Base-by-base conservation (phyloP, 129 eudicot species). In the Dittrichia graveolens region DNA sequence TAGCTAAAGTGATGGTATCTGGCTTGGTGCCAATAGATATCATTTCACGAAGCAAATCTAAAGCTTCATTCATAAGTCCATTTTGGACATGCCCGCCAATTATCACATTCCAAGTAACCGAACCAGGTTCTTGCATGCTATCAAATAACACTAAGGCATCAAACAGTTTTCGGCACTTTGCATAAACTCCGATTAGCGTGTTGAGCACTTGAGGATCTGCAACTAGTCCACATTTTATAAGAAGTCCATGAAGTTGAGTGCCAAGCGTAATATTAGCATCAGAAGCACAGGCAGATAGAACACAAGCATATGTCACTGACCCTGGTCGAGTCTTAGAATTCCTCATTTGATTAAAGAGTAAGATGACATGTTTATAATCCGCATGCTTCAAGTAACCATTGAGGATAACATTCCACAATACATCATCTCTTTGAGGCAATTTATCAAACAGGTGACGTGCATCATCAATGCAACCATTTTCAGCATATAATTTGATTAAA, bases 341-440 rank as follows among this genome's bases (percentile, higher is more conserved):
- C 11, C 92, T 82, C 97, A 91, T 87, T 61, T 85, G 65, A 43
- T 62, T 69, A 85, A 85, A 89, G 73, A 91, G 78, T 37, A 37
- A 75, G 69, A 87, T 14, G 10, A 87, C 87, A 70, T 74, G 40
- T 19, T 61, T 74, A 38, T 57, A 55, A 40, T 78, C 75, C n/a
- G 85, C 88, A 54, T 65, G 67, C 67, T 83, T 85, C 61, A 82
- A 79, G 71, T 85, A 89, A 56, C 92, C 90, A 57, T 85, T 79
- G 64, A 93, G 89, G 80, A 93, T 89, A 48, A 82, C 87, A 56
- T 82, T 93, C 98, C 98, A 93, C 85, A 84, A 64, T 14, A 89
- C 92, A 53, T 79, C 69, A 84, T 93, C 98, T 79, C 85, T 85
- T 7, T 65, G 76, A 63, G 94, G 87, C 87, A 93, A 59, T 78